A percentile compares a stretch with the other conserved stretches of the same genome.
These are phyloP conservation scores for Decorospora gaudefroyi DNA, from an alignment of 2,329 filamentous ascomycete genomes.

Conservation along the genomic window DNA sequence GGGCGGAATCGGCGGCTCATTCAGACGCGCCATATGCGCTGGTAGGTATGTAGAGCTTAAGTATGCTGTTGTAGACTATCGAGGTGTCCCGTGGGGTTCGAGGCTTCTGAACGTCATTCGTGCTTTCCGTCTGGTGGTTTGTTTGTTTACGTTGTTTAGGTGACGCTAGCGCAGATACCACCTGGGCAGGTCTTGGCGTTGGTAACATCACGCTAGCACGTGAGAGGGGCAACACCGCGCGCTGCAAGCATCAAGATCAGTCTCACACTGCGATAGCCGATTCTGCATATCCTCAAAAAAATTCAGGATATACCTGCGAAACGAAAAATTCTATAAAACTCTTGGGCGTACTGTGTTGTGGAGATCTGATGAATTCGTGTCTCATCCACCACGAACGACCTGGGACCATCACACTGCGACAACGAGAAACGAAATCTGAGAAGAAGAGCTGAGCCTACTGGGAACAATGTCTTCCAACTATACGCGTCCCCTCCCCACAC, in stretches of 20 bases:
- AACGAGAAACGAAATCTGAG: no score
- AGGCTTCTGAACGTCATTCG: conserved; percentile 28
- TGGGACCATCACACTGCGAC: no score
- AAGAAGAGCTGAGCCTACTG: conserved; percentile 2
- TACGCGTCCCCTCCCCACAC: conserved; percentile 60
- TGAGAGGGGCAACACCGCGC: conserved; percentile 34
- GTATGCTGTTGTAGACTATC: conserved; percentile 27
- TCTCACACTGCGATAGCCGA: no score
- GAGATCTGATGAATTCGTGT: no score
- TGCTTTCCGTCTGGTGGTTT: conserved; percentile 36
- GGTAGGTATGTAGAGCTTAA: conserved; percentile 43
- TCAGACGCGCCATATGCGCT: conserved; percentile 75
- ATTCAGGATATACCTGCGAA: no score
- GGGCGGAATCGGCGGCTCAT: conserved; percentile 64
- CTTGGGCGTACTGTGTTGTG: no score
- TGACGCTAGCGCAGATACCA: no score
- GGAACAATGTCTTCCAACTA: conserved; percentile 49
- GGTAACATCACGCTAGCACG: conserved; percentile 22
- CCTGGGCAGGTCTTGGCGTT: no score
- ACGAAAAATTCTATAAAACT: no score
- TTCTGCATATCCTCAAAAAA: no score
- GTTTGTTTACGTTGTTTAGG: conserved; percentile 45
- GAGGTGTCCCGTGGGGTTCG: conserved; percentile 16
- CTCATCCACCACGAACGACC: no score
- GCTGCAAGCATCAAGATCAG: no score